Percentiles rank a stretch among this genome's conserved stretches.
phyloP scores from a whole-genome alignment of 2,329 filamentous ascomycete genomes.

The Rugonectria rugulosa region DNA sequence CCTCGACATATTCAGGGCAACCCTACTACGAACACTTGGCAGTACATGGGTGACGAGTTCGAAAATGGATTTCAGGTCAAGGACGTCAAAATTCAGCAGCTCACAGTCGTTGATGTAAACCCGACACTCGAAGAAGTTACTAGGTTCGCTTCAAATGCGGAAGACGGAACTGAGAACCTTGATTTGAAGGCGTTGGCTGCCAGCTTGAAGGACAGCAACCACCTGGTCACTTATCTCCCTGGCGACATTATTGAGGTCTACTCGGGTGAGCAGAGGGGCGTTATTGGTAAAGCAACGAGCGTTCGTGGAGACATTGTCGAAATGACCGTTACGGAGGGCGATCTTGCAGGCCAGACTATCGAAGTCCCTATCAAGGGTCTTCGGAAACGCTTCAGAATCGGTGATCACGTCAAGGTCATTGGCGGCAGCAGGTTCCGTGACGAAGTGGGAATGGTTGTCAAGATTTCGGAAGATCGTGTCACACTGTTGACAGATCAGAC shows the following conservation, averaged over 20 bases:
- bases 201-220: slow-evolving; percentile 84
- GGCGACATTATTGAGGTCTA: slow-evolving; percentile 98
- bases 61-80: slow-evolving; percentile 93
- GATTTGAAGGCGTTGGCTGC: slow-evolving; percentile 91
- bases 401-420: slow-evolving; percentile 98
- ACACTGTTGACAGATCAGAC: slow-evolving; percentile 93
- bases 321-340: slow-evolving; percentile 83
- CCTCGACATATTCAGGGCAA: slow-evolving; percentile 70
- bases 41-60: slow-evolving; percentile 88
- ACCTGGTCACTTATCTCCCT: slow-evolving; percentile 84
- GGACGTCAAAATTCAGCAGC: slow-evolving; percentile 87
- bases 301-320: slow-evolving; percentile 94
- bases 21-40: slow-evolving; percentile 81
- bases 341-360: slow-evolving; percentile 81
- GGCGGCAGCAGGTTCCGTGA: slow-evolving; percentile 93
- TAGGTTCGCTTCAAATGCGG: slow-evolving; percentile 86
- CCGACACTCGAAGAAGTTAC: slow-evolving; percentile 94
- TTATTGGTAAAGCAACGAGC: slow-evolving; percentile 83
- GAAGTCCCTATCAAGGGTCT: slow-evolving; percentile 93
- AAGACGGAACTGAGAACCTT: slow-evolving; percentile 92
- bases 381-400: slow-evolving; percentile 89
- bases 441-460: slow-evolving; percentile 96
- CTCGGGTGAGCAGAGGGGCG: slow-evolving; percentile 91
- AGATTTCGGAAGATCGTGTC: slow-evolving; percentile 89
- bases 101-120: slow-evolving; percentile 89